phyloP scores from a whole-genome alignment of 306 rosid species.

The Vicia faba region DNA sequence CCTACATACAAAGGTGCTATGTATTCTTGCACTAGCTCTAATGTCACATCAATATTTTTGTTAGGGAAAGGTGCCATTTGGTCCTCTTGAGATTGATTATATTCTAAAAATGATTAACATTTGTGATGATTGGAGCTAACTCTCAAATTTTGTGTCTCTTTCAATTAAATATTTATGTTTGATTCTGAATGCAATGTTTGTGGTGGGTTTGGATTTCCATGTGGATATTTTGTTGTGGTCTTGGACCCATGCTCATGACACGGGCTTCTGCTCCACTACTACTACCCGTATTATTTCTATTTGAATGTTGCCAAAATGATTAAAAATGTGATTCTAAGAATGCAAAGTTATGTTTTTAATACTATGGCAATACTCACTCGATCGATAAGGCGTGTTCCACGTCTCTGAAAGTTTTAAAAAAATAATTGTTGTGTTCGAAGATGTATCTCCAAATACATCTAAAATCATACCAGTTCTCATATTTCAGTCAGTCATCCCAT shows the following conservation, averaged over 20 bases:
- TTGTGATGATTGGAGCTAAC: slow-evolving; percentile 47
- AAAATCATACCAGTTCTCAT: too few relatives aligned
- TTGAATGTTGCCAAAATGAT: not conserved
- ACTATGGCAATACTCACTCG: too few relatives aligned
- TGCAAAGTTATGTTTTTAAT: too few relatives aligned
- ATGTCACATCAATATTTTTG: slow-evolving; percentile 49
- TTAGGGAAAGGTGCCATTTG: slow-evolving; percentile 32
- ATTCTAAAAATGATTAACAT: slow-evolving; percentile 37
- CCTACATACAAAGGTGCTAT: not conserved
- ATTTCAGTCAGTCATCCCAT: too few relatives aligned
- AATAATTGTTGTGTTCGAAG: too few relatives aligned
- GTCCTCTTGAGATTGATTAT: slow-evolving; percentile 20
- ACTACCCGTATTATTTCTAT: not conserved
- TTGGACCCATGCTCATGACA: slow-evolving; percentile 38
- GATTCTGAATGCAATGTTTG: slow-evolving; percentile 33
- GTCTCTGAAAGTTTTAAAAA: too few relatives aligned
- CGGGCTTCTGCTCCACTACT: slow-evolving; percentile 42
- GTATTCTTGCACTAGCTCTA: slow-evolving; percentile 42
- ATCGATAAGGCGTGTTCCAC: too few relatives aligned
- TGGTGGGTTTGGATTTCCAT: slow-evolving; percentile 41
- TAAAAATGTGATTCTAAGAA: not conserved
- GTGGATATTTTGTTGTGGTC: slow-evolving; percentile 36
- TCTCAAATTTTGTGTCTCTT: slow-evolving; percentile 44
- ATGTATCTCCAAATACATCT: too few relatives aligned
- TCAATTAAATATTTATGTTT: slow-evolving; percentile 39